Evolutionary conservation across 2,329 filamentous ascomycete genomes (phyloP).

Genomic region (Bipolaris oryzae): DNA sequence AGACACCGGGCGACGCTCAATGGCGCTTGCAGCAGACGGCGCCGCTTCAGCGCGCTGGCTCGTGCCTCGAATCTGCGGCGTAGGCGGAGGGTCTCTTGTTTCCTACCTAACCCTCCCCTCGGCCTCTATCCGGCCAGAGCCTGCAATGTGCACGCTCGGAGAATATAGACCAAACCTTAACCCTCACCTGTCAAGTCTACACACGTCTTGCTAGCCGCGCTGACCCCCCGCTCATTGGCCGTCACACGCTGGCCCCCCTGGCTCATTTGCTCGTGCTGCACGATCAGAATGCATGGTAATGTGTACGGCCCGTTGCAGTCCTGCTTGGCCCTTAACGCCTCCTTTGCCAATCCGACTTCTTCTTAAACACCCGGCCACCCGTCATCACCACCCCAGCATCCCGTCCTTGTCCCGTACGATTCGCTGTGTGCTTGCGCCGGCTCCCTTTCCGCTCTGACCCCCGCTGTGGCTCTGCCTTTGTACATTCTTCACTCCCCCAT

Average conservation of each 20-base stretch:
- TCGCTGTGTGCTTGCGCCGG: constrained; percentile 43
- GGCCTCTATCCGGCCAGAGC: constrained; percentile 29
- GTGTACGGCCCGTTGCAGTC: constrained; percentile 51
- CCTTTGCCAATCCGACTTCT: constrained; percentile 32
- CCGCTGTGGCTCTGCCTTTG: constrained; percentile 25
- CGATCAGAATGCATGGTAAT: constrained; percentile 41
- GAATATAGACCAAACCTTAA: constrained; percentile 49
- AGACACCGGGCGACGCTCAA: constrained; percentile 30
- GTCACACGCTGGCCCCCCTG: constrained; percentile 37
- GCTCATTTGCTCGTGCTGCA: constrained; percentile 31
- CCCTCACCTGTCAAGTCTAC: constrained; percentile 45
- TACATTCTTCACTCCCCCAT: constrained; percentile 24
- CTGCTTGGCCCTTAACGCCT: constrained; percentile 44
- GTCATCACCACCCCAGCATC: constrained; percentile 23
- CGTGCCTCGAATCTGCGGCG: constrained; percentile 44
- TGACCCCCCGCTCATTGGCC: constrained; percentile 34
- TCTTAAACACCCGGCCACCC: constrained; percentile 39
- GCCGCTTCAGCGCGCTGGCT: constrained; percentile 41
- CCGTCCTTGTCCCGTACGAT: constrained; percentile 26
- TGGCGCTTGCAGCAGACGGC: constrained; percentile 39
- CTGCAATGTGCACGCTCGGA: constrained; percentile 42
- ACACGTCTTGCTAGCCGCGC: constrained; percentile 40
- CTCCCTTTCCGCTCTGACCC: constrained; percentile 14
- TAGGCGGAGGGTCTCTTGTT: constrained; percentile 36
- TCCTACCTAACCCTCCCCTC: constrained; percentile 21